Evolutionary conservation across 1,284 basidiomycete genomes (phyloP).

Genomic region (Xanthoconium separans): DNA sequence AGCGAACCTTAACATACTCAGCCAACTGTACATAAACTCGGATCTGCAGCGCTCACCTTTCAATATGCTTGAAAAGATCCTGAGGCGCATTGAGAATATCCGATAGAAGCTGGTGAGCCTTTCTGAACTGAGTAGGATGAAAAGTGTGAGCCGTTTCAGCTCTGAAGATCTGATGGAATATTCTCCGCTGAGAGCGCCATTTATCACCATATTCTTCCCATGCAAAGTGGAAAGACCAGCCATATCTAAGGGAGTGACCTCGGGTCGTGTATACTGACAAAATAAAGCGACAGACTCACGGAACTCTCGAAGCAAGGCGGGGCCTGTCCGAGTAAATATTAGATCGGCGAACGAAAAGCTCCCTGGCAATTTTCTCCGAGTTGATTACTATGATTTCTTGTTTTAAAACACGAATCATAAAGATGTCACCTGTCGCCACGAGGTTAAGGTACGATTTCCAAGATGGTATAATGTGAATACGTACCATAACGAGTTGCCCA

Average conservation of each 20-base stretch:
- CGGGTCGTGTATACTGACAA: not conserved
- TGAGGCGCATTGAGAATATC: constrained; percentile 19
- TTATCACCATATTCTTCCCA: constrained; percentile 19
- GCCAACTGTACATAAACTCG: no score
- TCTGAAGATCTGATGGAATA: constrained; percentile 31
- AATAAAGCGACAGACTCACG: constrained; percentile 10
- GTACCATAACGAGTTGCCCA: constrained; percentile 23
- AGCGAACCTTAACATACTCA: constrained; percentile 15
- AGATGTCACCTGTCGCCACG: constrained; percentile 17
- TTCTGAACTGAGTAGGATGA: constrained; percentile 23
- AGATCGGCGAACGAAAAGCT: constrained; percentile 26
- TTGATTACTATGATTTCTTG: constrained; percentile 26
- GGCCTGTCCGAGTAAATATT: constrained; percentile 29
- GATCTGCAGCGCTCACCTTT: constrained; percentile 4
- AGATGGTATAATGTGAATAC: not conserved
- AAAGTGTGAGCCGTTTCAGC: constrained; percentile 16
- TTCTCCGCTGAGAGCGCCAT: constrained; percentile 25
- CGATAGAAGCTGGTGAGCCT: constrained; percentile 18
- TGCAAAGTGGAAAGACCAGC: constrained; percentile 24
- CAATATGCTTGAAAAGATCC: constrained; percentile 18
- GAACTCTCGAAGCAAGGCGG: constrained; percentile 20
- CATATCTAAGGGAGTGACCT: constrained; percentile 19
- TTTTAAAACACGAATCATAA: constrained; percentile 21
- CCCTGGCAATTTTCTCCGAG: constrained; percentile 22
- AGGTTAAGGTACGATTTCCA: not conserved